A percentile compares a stretch with the other conserved stretches of the same genome.
phyloP scores from a whole-genome alignment of 1,284 basidiomycete species.

The Grifola frondosa region DNA sequence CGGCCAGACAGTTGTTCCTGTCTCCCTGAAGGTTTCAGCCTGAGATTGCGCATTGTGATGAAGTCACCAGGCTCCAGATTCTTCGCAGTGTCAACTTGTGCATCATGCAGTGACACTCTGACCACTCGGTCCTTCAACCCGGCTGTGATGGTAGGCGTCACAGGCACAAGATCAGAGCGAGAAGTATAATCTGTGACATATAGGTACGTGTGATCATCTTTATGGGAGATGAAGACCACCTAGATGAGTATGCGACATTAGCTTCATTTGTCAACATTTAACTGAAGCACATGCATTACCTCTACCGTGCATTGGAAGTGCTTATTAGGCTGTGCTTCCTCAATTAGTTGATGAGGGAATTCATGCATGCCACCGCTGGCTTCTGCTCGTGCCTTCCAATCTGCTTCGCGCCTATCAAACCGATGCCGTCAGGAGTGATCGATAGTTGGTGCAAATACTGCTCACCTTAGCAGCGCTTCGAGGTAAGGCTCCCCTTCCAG shows the following conservation, averaged over 20 bases:
- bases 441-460: conserved; percentile 10
- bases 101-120: conserved; percentile 50
- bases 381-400: conserved; percentile 39
- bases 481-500: conserved; percentile 40
- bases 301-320: conserved; percentile 61
- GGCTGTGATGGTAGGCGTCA: conserved; percentile 19
- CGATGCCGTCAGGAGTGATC: conserved; percentile 7
- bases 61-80: conserved; percentile 42
- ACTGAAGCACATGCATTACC: conserved; percentile 34
- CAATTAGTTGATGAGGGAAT: conserved; percentile 47
- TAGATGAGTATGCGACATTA: conserved; percentile 9
- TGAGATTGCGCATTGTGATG: conserved; percentile 51
- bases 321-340: conserved; percentile 40
- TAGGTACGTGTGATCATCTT: conserved; percentile 37
- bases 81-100: conserved; percentile 44
- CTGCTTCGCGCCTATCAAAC: conserved; percentile 50
- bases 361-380: conserved; percentile 25
- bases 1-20: conserved; percentile 40
- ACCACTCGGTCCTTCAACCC: conserved; percentile 49
- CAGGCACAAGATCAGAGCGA: conserved; percentile 42
- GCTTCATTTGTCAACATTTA: conserved; percentile 25
- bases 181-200: conserved; percentile 70
- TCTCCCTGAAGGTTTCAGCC: conserved; percentile 38
- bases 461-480: conserved; percentile 52
- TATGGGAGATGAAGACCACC: conserved; percentile 47